Conservation (phyloP, 2,329 filamentous ascomycete genomes). For the Aspergillus alliaceus region DNA sequence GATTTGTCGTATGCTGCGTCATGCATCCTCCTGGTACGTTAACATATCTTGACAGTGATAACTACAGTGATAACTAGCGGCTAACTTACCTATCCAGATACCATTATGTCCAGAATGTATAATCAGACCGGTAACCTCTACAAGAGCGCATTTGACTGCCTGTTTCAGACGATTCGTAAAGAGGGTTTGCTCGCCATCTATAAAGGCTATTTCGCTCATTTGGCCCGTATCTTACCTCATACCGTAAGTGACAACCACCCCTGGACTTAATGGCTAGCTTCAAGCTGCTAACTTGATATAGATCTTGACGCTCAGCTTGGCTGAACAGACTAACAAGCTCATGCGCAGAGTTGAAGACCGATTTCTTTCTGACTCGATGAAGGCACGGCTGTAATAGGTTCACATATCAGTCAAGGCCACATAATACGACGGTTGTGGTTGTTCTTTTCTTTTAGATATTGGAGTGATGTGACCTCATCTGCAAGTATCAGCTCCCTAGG, state of each 20-base stretch:
- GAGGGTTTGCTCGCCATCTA: constrained; percentile 93
- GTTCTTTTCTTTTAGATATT: neutral
- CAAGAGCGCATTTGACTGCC: constrained; percentile 85
- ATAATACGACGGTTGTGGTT: neutral
- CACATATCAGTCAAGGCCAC: neutral
- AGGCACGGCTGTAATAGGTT: constrained; percentile 46
- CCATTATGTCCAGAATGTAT: constrained; percentile 97
- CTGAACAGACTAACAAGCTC: constrained; percentile 95
- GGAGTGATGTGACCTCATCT: neutral
- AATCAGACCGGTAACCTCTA: constrained; percentile 99
- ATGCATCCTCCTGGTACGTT: constrained; percentile 90
- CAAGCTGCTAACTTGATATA: constrained; percentile 31
- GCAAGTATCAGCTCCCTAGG: neutral
- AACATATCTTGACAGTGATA: neutral
- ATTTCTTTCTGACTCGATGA: constrained; percentile 49
- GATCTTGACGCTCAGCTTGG: constrained; percentile 87
- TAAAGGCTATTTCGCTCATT: constrained; percentile 94
- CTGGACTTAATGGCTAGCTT: neutral
- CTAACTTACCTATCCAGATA: constrained; percentile 59
- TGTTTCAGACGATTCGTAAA: constrained; percentile 85
- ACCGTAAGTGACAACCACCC: constrained; percentile 55
- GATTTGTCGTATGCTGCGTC: constrained; percentile 93
- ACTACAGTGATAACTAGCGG: neutral
- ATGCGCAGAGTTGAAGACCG: constrained; percentile 74
- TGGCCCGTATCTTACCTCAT: constrained; percentile 91